These are phyloP conservation scores for Ascochyta clinopodiicola DNA, from an alignment of 2,329 filamentous ascomycete species.

Conservation along the genomic window DNA sequence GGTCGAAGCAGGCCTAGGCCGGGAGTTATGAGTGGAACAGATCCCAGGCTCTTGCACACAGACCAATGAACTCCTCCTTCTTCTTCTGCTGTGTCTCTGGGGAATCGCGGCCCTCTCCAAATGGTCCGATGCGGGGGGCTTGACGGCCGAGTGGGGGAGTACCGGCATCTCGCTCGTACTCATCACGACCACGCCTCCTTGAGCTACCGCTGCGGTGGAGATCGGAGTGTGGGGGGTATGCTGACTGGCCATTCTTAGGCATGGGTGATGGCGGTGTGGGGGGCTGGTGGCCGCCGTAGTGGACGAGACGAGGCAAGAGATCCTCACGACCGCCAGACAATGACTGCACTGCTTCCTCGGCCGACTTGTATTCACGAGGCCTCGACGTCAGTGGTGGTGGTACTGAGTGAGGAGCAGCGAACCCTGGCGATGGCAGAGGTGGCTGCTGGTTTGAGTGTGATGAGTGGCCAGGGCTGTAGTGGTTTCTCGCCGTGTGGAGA, in stretches of 20 bases:
- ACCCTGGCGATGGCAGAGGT: conserved; percentile 78
- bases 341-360: conserved; percentile 92
- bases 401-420: conserved; percentile 62
- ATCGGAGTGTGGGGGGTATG: conserved; percentile 39
- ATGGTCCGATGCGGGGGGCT: conserved; percentile 64
- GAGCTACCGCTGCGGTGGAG: conserved; percentile 62
- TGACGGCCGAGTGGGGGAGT: conserved; percentile 80
- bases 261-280: conserved; percentile 87
- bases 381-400: conserved; percentile 63
- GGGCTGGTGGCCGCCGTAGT: conserved; percentile 93
- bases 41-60: conserved; percentile 94
- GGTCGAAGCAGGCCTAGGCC: conserved; percentile 20
- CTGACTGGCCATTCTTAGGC: conserved; percentile 52
- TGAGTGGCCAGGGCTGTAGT: conserved; percentile 68
- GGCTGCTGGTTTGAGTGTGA: conserved; percentile 69
- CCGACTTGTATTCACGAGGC: conserved; percentile 88
- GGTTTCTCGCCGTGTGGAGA: conserved; percentile 59
- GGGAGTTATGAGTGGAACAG: conserved; percentile 80
- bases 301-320: conserved; percentile 88
- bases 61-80: conserved; percentile 86
- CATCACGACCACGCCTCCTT: conserved; percentile 80
- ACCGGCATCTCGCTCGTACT: conserved; percentile 87
- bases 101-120: conserved; percentile 81
- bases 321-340: conserved; percentile 91
- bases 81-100: conserved; percentile 84